Evolutionary conservation across 257 asterid genomes (phyloP).

Genomic region (Solanum gandarillasii): DNA sequence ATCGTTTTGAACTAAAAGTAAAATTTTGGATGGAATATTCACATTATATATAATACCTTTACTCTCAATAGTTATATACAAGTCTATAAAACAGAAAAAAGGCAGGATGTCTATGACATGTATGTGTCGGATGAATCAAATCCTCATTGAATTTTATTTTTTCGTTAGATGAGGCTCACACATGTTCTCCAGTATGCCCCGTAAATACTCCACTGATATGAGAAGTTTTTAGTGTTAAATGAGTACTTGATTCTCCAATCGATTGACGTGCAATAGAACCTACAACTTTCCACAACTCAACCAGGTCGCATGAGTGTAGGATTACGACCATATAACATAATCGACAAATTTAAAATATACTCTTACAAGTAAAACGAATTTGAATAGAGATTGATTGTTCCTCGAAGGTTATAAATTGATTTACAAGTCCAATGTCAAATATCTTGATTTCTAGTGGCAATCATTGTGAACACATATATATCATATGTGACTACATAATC

Average conservation of each 20-base stretch:
- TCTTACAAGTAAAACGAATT: background rate
- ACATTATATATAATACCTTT: background rate
- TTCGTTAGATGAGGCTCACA: background rate
- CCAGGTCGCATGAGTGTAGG: too few species aligned
- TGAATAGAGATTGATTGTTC: background rate
- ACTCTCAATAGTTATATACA: background rate
- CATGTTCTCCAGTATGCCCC: background rate
- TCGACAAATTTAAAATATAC: background rate
- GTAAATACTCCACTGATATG: background rate
- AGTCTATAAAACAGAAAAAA: background rate
- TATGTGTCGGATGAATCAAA: background rate
- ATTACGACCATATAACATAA: background rate
- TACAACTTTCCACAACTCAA: too few species aligned
- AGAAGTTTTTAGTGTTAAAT: background rate
- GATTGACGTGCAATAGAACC: background rate
- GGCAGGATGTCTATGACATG: background rate
- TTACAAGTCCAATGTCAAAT: too few species aligned
- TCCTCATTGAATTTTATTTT: background rate
- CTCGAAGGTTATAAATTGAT: too few species aligned
- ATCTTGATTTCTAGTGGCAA: too few species aligned
- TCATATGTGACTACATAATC: too few species aligned
- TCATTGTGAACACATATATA: too few species aligned
- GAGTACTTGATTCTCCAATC: background rate
- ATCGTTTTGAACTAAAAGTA: background rate
- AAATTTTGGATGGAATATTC: too few species aligned